A percentile compares a stretch with the other conserved stretches of the same genome.
Evolutionary conservation across 2,329 filamentous ascomycete genomes (phyloP).

Genomic region (Stachybotrys elegans): DNA sequence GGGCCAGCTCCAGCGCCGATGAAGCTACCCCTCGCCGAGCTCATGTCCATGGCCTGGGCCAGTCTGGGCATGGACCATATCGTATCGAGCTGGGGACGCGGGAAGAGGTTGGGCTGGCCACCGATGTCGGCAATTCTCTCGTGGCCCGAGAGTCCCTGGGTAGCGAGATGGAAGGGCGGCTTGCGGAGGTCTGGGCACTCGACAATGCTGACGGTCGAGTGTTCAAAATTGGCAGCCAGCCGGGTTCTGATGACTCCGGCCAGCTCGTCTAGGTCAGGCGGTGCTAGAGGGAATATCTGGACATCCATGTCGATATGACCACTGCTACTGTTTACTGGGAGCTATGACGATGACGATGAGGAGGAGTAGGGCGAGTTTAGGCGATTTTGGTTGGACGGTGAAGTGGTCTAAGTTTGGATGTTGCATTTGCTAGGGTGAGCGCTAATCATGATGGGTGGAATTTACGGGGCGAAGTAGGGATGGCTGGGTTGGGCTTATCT

Average conservation of each 20-base stretch:
- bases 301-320: not conserved
- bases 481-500: no score
- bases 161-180: slow-evolving; percentile 31
- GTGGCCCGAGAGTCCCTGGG: slow-evolving; percentile 32
- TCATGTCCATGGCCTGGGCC: slow-evolving; percentile 30
- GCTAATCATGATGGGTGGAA: no score
- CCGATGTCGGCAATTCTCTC: slow-evolving; percentile 37
- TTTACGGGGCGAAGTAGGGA: no score
- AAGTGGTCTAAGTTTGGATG: no score
- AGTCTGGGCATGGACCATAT: slow-evolving; percentile 27
- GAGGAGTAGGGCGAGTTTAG: no score
- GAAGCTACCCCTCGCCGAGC: slow-evolving; percentile 21
- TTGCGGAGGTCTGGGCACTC: slow-evolving; percentile 30
- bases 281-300: slow-evolving; percentile 11
- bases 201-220: slow-evolving; percentile 17
- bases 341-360: no score
- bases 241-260: slow-evolving; percentile 11
- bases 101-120: slow-evolving; percentile 35
- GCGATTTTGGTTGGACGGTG: no score
- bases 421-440: no score
- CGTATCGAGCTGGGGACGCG: slow-evolving; percentile 25
- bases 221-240: slow-evolving; percentile 16
- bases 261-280: slow-evolving; percentile 20
- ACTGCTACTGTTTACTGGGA: no score
- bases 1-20: slow-evolving; percentile 38